Conservation (phyloP, 1,139 yeast species). For the Geotrichum histeridarum region DNA sequence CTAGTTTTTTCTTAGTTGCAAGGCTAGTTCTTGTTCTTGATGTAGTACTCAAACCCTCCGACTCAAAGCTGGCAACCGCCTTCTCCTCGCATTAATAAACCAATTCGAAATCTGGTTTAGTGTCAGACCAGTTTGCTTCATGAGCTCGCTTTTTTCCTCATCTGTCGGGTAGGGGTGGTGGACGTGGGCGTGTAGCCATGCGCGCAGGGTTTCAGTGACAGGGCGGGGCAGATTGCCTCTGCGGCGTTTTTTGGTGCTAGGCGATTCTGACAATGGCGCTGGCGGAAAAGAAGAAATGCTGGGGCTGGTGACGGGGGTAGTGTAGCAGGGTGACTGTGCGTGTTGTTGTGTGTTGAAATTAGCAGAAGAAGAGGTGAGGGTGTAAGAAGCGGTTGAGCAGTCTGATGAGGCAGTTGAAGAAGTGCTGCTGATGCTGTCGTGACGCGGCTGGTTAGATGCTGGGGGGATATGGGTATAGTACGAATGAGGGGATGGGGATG, state of each 20-base stretch:
- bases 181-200: slow-evolving; percentile 79
- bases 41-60: slow-evolving; percentile 9
- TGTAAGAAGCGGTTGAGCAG: neutral
- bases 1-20: neutral
- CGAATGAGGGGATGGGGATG: neutral
- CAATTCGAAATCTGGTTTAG: slow-evolving; percentile 90
- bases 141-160: slow-evolving; percentile 74
- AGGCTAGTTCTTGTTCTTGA: neutral
- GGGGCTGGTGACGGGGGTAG: neutral
- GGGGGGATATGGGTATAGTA: neutral
- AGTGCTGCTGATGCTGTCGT: slow-evolving; percentile 5
- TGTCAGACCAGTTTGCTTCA: slow-evolving; percentile 78
- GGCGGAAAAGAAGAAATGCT: neutral
- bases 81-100: slow-evolving; percentile 92
- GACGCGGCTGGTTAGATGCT: neutral
- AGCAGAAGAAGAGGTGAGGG: neutral
- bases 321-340: neutral
- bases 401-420: neutral
- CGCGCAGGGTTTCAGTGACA: slow-evolving; percentile 72
- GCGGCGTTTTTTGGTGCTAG: slow-evolving; percentile 36
- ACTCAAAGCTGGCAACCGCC: slow-evolving; percentile 50
- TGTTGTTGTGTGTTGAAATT: neutral
- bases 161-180: slow-evolving; percentile 94
- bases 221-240: slow-evolving; percentile 83
- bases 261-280: neutral